These are phyloP conservation scores for Aspergillus aculeatinus DNA, from an alignment of 2,329 filamentous ascomycete genomes.

Conservation along the genomic window DNA sequence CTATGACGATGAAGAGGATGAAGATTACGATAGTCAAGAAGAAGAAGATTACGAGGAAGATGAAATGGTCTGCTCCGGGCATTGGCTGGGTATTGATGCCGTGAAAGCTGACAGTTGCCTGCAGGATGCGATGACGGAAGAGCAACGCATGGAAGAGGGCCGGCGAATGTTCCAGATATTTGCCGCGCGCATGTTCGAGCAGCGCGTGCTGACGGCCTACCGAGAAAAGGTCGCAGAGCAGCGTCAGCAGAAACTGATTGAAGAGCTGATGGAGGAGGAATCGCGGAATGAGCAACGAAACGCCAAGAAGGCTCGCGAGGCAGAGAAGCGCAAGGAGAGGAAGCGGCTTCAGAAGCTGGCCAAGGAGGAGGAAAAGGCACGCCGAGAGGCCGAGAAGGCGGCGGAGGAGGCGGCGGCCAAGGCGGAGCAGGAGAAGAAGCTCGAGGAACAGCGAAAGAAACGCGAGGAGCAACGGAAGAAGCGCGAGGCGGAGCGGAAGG, in stretches of 20 bases:
- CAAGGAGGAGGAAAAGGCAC: constrained; percentile 86
- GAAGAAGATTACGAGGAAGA: constrained; percentile 66
- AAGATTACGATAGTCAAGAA: constrained; percentile 62
- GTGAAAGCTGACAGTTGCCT: constrained; percentile 38
- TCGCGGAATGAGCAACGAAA: constrained; percentile 74
- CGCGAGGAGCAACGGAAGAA: constrained; percentile 90
- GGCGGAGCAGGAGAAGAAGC: constrained; percentile 73
- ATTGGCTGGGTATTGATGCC: constrained; percentile 17
- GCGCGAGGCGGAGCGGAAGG: constrained; percentile 84
- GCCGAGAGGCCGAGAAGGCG: constrained; percentile 82
- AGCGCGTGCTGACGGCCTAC: constrained; percentile 94
- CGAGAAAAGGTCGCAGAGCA: constrained; percentile 94
- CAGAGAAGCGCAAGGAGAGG: constrained; percentile 93
- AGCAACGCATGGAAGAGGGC: constrained; percentile 98
- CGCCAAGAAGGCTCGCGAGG: constrained; percentile 90
- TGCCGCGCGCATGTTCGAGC: constrained; percentile 98
- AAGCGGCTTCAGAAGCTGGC: constrained; percentile 83
- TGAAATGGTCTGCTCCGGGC: constrained; percentile 54
- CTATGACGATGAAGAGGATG: constrained; percentile 73
- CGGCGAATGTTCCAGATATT: constrained; percentile 99
- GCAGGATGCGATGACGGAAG: constrained; percentile 94
- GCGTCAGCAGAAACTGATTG: constrained; percentile 83
- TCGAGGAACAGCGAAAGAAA: constrained; percentile 76
- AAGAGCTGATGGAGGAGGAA: constrained; percentile 86
- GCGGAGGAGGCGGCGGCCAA: constrained; percentile 77